Conservation (phyloP, 177 flowering plant genomes). For the Vitis hybrid region DNA sequence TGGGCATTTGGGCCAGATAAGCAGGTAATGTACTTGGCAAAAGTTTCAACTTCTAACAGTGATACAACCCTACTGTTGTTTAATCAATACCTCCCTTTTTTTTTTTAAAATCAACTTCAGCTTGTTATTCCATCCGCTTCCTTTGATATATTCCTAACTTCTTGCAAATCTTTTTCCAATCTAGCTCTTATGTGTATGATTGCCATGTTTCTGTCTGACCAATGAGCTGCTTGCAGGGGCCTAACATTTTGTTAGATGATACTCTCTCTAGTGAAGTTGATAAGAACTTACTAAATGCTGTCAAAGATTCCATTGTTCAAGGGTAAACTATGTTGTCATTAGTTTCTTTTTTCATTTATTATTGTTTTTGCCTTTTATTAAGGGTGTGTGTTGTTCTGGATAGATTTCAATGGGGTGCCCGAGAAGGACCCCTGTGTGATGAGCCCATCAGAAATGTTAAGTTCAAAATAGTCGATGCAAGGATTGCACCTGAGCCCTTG, state of each 20-base stretch:
- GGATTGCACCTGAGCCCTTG: conserved; percentile 88
- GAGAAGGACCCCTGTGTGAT: conserved; percentile 99
- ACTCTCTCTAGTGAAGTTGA: conserved; percentile 82
- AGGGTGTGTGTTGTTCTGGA: conserved; percentile 1
- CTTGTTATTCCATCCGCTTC: neutral
- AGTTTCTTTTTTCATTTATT: neutral
- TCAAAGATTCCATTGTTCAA: conserved; percentile 81
- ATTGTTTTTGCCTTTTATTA: neutral
- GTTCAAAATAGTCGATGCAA: conserved; percentile 98
- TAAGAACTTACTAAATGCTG: conserved; percentile 66
- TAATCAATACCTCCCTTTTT: neutral
- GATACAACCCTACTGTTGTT: neutral
- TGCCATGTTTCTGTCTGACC: neutral
- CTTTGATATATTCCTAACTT: neutral
- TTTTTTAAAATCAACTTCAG: neutral
- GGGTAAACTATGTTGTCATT: conserved; percentile 41
- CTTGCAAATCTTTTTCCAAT: neutral
- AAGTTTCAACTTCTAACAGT: neutral
- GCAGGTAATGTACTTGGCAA: conserved; percentile 55
- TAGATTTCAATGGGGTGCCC: conserved; percentile 99
- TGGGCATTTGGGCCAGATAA: conserved; percentile 99
- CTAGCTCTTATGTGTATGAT: neutral
- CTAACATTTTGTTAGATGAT: conserved; percentile 75
- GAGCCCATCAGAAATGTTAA: conserved; percentile 98
- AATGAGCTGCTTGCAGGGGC: conserved; percentile 46